Percentiles rank a stretch among this genome's conserved stretches.
phyloP scores from a whole-genome alignment of 768 basidiomycete species.

The Boletus sensibilis region DNA sequence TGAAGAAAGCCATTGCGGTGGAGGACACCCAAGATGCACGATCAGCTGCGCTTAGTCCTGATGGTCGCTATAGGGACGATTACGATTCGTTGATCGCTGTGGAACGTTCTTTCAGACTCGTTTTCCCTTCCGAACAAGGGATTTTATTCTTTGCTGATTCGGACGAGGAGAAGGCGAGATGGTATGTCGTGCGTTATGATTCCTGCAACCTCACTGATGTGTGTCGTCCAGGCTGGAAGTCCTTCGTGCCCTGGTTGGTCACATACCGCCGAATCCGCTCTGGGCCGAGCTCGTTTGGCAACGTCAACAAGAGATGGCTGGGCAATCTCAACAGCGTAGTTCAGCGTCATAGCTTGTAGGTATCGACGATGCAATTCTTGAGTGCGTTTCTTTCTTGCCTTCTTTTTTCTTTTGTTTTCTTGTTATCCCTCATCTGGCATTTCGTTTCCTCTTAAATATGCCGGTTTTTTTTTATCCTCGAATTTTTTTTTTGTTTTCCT shows the following conservation, averaged over 20 bases:
- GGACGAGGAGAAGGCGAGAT: slow-evolving; percentile 81
- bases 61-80: slow-evolving; percentile 48
- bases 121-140: slow-evolving; percentile 74
- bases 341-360: neutral
- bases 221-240: slow-evolving; percentile 70
- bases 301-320: slow-evolving; percentile 53
- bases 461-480: neutral
- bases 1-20: slow-evolving; percentile 76
- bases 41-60: slow-evolving; percentile 45
- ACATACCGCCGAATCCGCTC: slow-evolving; percentile 87
- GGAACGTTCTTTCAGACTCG: slow-evolving; percentile 80
- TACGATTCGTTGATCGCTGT: slow-evolving; percentile 66
- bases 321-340: slow-evolving; percentile 10
- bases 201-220: neutral
- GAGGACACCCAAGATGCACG: slow-evolving; percentile 71
- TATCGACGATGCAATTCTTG: neutral
- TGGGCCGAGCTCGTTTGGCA: slow-evolving; percentile 94
- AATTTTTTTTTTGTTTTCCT: neutral
- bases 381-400: neutral
- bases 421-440: neutral
- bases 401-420: slow-evolving; percentile 3
- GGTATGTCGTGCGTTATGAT: slow-evolving; percentile 48
- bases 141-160: slow-evolving; percentile 92
- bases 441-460: slow-evolving; percentile 14
- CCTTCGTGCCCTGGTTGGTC: slow-evolving; percentile 78